Evolutionary conservation across 768 basidiomycete species (phyloP).

Genomic region (Podaxis sp.): DNA sequence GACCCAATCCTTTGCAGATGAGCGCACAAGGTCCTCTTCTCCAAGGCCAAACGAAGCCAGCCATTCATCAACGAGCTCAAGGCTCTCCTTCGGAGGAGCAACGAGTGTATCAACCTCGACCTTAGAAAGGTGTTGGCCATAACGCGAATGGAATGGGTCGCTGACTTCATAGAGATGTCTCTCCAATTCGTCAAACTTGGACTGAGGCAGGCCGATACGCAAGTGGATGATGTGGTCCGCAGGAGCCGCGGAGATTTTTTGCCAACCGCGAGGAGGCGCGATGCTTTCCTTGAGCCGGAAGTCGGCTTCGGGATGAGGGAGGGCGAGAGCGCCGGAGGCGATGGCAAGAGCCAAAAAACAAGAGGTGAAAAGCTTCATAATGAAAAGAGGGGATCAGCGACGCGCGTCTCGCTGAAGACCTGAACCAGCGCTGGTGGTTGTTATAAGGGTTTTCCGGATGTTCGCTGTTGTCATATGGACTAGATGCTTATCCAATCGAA

Average conservation of each 20-base stretch:
- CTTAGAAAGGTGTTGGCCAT: constrained; percentile 59
- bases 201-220: constrained; percentile 57
- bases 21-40: constrained; percentile 46
- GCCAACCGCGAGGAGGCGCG: constrained; percentile 41
- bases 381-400: constrained; percentile 1
- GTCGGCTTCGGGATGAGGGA: constrained; percentile 19
- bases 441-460: background rate
- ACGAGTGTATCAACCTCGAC: constrained; percentile 63
- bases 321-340: constrained; percentile 16
- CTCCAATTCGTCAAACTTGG: constrained; percentile 48
- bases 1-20: constrained; percentile 71
- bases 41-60: constrained; percentile 52
- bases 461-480: background rate
- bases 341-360: constrained; percentile 8
- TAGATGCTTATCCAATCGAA: background rate
- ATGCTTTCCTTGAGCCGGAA: constrained; percentile 48
- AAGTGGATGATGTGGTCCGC: constrained; percentile 47
- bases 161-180: constrained; percentile 56
- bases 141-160: constrained; percentile 51
- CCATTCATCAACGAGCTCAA: constrained; percentile 61
- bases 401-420: constrained; percentile 6
- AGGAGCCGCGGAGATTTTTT: constrained; percentile 33
- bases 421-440: background rate
- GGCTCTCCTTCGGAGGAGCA: constrained; percentile 51
- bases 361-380: constrained; percentile 12